phyloP scores from a whole-genome alignment of 2,329 filamentous ascomycete genomes.

The Didymosphaeria variabile region DNA sequence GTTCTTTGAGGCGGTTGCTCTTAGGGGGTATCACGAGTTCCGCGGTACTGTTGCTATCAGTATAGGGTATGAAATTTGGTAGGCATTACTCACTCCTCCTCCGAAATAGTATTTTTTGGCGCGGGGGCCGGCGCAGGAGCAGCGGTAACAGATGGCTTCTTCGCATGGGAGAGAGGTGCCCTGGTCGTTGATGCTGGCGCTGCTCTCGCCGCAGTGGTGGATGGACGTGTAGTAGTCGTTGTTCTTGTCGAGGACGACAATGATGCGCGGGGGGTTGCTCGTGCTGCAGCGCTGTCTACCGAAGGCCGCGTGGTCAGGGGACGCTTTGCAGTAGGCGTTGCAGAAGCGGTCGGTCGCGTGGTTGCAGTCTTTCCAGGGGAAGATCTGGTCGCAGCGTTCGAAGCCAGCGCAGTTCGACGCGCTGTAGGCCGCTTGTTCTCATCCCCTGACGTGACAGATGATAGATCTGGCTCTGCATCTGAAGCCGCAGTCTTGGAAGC shows the following conservation, averaged over 20 bases:
- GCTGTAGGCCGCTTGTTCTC: constrained; percentile 45
- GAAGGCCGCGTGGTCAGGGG: constrained; percentile 39
- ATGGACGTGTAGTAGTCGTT: constrained; percentile 32
- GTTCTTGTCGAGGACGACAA: constrained; percentile 36
- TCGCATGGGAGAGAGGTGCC: constrained; percentile 35
- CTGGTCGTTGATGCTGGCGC: constrained; percentile 31
- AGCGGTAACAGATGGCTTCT: constrained; percentile 40
- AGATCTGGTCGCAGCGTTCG: constrained; percentile 30
- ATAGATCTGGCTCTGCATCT: constrained; percentile 45
- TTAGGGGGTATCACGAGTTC: constrained; percentile 31
- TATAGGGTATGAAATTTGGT: neutral
- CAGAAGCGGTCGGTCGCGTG: constrained; percentile 28
- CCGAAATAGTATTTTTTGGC: constrained; percentile 20
- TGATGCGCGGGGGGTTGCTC: constrained; percentile 41
- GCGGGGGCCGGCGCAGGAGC: constrained; percentile 21
- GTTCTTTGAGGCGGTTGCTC: constrained; percentile 40
- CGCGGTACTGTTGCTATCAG: constrained; percentile 31
- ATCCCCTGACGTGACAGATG: constrained; percentile 47
- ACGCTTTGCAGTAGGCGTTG: constrained; percentile 36
- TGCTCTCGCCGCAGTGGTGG: constrained; percentile 28
- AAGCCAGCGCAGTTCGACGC: constrained; percentile 35
- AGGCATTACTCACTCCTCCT: constrained; percentile 29
- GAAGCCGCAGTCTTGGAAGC: constrained; percentile 34
- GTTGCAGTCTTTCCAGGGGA: constrained; percentile 37
- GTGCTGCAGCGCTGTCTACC: constrained; percentile 32